Percentiles rank a stretch among this genome's conserved stretches.
Conservation (phyloP, 495 filamentous ascomycete species). For the Rostrohypoxylon terebratum region DNA sequence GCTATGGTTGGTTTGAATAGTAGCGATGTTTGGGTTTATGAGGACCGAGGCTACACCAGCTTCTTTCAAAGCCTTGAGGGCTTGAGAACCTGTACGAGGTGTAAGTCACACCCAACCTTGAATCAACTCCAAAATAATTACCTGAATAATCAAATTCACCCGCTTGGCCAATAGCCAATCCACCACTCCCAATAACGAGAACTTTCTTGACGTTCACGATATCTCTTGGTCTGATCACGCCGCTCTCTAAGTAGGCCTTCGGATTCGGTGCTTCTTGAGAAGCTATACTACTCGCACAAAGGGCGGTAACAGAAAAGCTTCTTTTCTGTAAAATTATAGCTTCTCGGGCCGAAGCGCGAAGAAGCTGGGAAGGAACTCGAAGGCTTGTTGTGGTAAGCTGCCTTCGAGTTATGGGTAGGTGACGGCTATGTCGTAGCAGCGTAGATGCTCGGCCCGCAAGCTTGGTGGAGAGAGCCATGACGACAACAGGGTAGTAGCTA, state of each 20-base stretch:
- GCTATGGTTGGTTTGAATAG: conserved; percentile 95
- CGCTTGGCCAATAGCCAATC: conserved; percentile 96
- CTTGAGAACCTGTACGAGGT: conserved; percentile 79
- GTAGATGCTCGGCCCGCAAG: conserved; percentile 63
- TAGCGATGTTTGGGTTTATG: conserved; percentile 99
- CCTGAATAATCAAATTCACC: conserved; percentile 99
- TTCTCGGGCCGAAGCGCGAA: conserved; percentile 45
- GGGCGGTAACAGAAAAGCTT: conserved; percentile 54
- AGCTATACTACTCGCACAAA: conserved; percentile 45
- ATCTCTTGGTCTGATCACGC: conserved; percentile 78
- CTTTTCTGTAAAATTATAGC: conserved; percentile 53
- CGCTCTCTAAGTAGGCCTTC: conserved; percentile 88
- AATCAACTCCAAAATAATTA: conserved; percentile 54
- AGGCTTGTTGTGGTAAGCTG: conserved; percentile 51
- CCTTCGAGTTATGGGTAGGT: conserved; percentile 56
- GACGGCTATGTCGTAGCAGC: conserved; percentile 62
- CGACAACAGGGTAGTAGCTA: background rate
- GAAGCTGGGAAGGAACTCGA: conserved; percentile 50
- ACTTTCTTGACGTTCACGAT: conserved; percentile 96
- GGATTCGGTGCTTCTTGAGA: conserved; percentile 80
- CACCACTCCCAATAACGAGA: conserved; percentile 94
- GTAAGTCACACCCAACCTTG: conserved; percentile 21
- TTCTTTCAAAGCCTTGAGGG: conserved; percentile 96
- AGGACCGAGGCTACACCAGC: conserved; percentile 95
- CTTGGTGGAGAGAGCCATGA: conserved; percentile 50